Base-by-base conservation (phyloP, 768 basidiomycete genomes). In the Crepidotus variabilis region DNA sequence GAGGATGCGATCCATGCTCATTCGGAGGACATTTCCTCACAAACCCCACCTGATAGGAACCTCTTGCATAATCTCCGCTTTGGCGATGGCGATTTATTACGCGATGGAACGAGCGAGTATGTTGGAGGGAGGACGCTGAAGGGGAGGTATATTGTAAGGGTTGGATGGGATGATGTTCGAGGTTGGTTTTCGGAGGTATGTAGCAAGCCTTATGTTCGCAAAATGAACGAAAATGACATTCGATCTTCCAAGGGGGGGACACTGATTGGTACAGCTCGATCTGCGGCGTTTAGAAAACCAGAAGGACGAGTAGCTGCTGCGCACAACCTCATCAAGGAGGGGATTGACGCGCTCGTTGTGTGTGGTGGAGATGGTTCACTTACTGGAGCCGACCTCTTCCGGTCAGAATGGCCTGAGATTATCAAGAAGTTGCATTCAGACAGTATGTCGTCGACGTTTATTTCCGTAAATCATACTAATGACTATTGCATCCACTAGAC, bases 351-450 rank as follows among this genome's bases (percentile, higher is more conserved):
- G 16, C 81, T 99, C 57, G 93, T 90, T 47, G 94, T 99, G 55
- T 98, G 96, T 64, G 97, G 97, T 54, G 97, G 97, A 66, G 97
- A 99, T 64, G 97, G 97, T 22, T 93, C 90, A 14, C 79, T 99
- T 59, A 98, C 97, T 0, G 97, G 97, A 51, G 97, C 97, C 7
- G 94, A 99, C 68, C 78, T 90, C 63, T 93, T 99, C 69, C 79
- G 97, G 57, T 79, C 86, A 1, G 97, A 99, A 76, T 99, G 97
- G 97, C 92, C 94, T 0, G 71, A 79, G n/a, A 84, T 95, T 57
- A 76, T 98, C 56, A 72, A 78, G 46, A 79, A 85, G 50, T 80
- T 99, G 10, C 78, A 78, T 48, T 67, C 80, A 10, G 73, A 85
- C 67, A 85, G 93, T 83, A 58, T 43, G 75, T 67, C 11, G 33